Base-by-base conservation (phyloP, 768 basidiomycete genomes). In the Pleurotus djamor region DNA sequence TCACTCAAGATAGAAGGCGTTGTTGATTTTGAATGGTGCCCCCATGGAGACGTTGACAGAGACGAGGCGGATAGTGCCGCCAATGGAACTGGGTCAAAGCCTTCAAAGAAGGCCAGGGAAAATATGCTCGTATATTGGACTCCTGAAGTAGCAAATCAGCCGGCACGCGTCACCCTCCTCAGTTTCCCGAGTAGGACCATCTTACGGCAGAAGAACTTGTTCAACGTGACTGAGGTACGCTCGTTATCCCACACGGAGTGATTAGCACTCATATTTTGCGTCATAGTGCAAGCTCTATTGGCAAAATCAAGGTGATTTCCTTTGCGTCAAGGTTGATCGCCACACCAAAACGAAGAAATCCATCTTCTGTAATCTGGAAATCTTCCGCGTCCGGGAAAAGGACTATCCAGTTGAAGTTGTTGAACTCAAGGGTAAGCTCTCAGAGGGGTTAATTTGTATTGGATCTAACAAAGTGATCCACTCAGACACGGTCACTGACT, bases 261-360 rank as follows among this genome's bases (percentile, higher is more conserved):
- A 35, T 12, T 49, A 55, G 45, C 61, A 41, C 61, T 56, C 45
- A 60, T 38, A 16, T 38, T 28, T 28, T 59, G 35, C 45, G 65
- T 45, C 66, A 8, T 67, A 98, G 96, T 98, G 96, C 72, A 97
- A 97, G 76, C 83, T 99, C 45, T 89, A 91, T 74, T 99, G 94
- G 95, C 97, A 99, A 78, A 96, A 95, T 68, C 92, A 95, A 70
- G 97, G 96, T 37, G 95, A 98, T 73, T 98, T 93, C 78, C 85
- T 99, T 13, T 98, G 97, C 68, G 96, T 98, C 73, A 98, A 97
- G 76, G 97, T 99, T 58, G 97, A 98, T 76, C 90, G 96, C 52
- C 95, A 97, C 72, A 96, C 95, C 28, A 98, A 98, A 78, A 96
- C 96, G 4, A 97, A 96, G 76, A 98, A 98, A 77, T 95, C 95